Evolutionary conservation across 352 stramenopile genomes (phyloP), one percentile per base, ranked within the genome.

Genomic region (Elongisporangium prolatum): DNA sequence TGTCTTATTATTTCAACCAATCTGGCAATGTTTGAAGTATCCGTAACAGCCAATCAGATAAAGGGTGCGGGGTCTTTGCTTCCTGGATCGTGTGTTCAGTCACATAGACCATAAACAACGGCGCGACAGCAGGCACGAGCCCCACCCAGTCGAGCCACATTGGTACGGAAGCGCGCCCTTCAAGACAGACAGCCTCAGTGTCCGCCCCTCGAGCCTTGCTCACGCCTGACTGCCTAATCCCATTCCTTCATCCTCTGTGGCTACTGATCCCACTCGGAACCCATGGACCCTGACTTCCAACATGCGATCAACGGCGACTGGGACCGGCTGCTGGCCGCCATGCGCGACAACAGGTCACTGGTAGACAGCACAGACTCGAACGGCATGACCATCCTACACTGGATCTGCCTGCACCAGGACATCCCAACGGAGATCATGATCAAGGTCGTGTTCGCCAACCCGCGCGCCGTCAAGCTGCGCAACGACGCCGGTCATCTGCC

Each of bases 291-390:
- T 3, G 78, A 89, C 57, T 90, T 92, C 59, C 56, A 90, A 44
- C 77, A 89, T 47, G 83, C 83, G 13, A 85, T 92, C 60, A 90
- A 92, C 59, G 83, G 83, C 57, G 80, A 92, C 64, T 92, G 83
- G 83, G 79, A 90, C 65, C 69, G 68, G 44, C 72, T 92, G 58
- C 71, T 90, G 28, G 68, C 68, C 17, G 69, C 74, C 56, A 78
- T 92, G 75, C 80, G 77, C 50, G 73, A 80, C 59, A 81, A 84
- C 60, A 74, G 71, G 52, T 69, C 71, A 50, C 69, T 92, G 21
- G 75, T 76, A 25, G 67, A 82, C 52, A 71, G 80, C 57, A 84
- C 75, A 4, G 83, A 92, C 51, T 67, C 64, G 38, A 90, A 69
- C 56, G 83, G 83, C 50, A 92, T 92, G 83, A 90, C 77, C 18